Base-by-base conservation (phyloP, 768 basidiomycete species). In the Boletales sp. region DNA sequence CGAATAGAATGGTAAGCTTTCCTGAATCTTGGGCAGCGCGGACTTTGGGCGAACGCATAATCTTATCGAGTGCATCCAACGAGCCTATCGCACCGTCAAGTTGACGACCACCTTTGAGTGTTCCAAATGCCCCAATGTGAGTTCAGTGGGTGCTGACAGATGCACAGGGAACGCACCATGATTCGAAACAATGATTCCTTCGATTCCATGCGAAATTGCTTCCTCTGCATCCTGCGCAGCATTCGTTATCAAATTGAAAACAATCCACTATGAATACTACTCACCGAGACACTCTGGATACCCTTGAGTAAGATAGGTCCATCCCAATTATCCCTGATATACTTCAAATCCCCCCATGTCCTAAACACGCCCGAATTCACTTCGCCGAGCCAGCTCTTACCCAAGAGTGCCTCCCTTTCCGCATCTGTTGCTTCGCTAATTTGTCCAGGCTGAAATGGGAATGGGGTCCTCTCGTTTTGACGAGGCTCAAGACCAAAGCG, bases 21-120 rank as follows among this genome's bases (percentile, higher is more conserved):
- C 86, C 86, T 11, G 75, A 66, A 3, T 60, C 59, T 61, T 89
- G 87, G 0, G 87, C 86, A 1, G 66, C 73, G 41, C 70, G 72
- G 54, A 90, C 71, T 50, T 75, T 78, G 19, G 69, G 66, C 1
- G 87, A 90, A 48, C 77, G 72, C 71, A 80, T 82, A 60, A 93
- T 87, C 38, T 66, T 71, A 54, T 84, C 83, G 4, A 93, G 79
- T 8, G 87, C 86, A 53, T 80, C 81, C n/a, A 93, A 69, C 0
- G 90, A 84, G 2, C 84, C 81, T n/a, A 92, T 80, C 3, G 83
- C 86, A 2, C 90, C 90, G 61, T 94, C 93, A 2, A 88, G 70
- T 62, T 89, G 87, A 17, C 88, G 77, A 5, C 86, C 87, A 42
- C 86, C 86, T 87, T 44, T 32, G 32, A 11, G 2, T 42, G 17